A percentile compares a stretch with the other conserved stretches of the same genome.
phyloP scores from a whole-genome alignment of 805 yeast genomes.

The Lachancea thermotolerans region DNA sequence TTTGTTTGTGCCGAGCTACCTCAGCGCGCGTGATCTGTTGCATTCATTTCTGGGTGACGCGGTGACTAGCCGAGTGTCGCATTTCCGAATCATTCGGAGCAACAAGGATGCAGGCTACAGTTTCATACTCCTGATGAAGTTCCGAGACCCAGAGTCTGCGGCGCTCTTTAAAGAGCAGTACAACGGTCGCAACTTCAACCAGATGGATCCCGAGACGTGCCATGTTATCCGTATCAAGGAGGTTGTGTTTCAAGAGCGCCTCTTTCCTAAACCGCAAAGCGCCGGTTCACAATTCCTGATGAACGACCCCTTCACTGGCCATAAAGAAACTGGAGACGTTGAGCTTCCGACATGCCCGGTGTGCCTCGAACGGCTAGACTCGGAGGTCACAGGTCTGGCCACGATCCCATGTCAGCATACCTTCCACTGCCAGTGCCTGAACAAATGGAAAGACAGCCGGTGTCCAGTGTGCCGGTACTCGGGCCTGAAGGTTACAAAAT shows the following conservation, averaged over 20 bases:
- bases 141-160: constrained; percentile 49
- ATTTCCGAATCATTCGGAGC: constrained; percentile 65
- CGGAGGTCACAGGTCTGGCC: constrained; percentile 68
- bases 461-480: constrained; percentile 90
- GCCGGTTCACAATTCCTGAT: constrained; percentile 40
- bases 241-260: constrained; percentile 37
- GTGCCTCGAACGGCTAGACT: constrained; percentile 82
- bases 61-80: constrained; percentile 50
- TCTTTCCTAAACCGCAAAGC: constrained; percentile 13
- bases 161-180: constrained; percentile 56
- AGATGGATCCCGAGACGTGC: constrained; percentile 85
- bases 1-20: constrained; percentile 80
- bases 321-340: constrained; percentile 20
- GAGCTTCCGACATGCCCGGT: constrained; percentile 93
- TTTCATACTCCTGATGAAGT: constrained; percentile 73
- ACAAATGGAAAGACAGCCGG: constrained; percentile 83
- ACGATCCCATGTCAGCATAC: constrained; percentile 93
- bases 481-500: constrained; percentile 29
- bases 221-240: constrained; percentile 66
- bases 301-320: constrained; percentile 62
- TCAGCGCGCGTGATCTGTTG: constrained; percentile 74
- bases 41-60: constrained; percentile 67
- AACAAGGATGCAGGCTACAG: constrained; percentile 47
- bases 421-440: constrained; percentile 80
- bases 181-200: constrained; percentile 70